Percentiles rank a stretch among this genome's conserved stretches.
Evolutionary conservation across 768 basidiomycete genomes (phyloP).

Genomic region (Boletus vinaceobasis): DNA sequence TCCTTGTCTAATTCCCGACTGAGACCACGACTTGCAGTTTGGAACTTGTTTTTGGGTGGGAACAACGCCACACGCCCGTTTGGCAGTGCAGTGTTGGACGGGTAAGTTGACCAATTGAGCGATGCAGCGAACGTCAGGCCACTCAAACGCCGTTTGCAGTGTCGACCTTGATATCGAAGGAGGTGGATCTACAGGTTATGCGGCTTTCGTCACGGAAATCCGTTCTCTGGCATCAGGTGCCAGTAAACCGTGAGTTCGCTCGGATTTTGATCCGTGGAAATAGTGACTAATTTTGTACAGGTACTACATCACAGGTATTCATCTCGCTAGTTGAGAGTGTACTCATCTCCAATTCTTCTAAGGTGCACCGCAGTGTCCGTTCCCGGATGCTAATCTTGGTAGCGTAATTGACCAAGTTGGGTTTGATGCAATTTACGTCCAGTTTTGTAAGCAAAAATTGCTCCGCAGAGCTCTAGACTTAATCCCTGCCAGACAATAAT

Average conservation of each 20-base stretch:
- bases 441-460: constrained; percentile 43
- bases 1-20: constrained; percentile 6
- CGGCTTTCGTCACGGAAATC: constrained; percentile 39
- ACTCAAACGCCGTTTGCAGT: constrained; percentile 25
- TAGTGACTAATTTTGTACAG: constrained; percentile 28
- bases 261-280: background rate
- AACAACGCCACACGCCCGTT: constrained; percentile 42
- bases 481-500: constrained; percentile 38
- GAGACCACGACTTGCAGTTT: constrained; percentile 26
- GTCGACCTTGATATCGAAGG: constrained; percentile 76
- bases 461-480: background rate
- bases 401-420: constrained; percentile 55
- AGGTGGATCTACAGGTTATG: constrained; percentile 49
- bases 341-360: background rate
- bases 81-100: constrained; percentile 44
- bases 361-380: constrained; percentile 51
- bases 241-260: constrained; percentile 18
- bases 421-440: constrained; percentile 75
- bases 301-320: constrained; percentile 56
- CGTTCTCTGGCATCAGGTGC: constrained; percentile 24
- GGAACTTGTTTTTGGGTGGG: constrained; percentile 49
- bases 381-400: constrained; percentile 61
- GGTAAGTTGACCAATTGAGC: constrained; percentile 28
- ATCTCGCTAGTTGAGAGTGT: background rate
- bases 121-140: background rate